Evolutionary conservation across 2,329 filamentous ascomycete species (phyloP), one percentile per base, ranked within the genome.

Genomic region (Pseudogymnoascus sp.): DNA sequence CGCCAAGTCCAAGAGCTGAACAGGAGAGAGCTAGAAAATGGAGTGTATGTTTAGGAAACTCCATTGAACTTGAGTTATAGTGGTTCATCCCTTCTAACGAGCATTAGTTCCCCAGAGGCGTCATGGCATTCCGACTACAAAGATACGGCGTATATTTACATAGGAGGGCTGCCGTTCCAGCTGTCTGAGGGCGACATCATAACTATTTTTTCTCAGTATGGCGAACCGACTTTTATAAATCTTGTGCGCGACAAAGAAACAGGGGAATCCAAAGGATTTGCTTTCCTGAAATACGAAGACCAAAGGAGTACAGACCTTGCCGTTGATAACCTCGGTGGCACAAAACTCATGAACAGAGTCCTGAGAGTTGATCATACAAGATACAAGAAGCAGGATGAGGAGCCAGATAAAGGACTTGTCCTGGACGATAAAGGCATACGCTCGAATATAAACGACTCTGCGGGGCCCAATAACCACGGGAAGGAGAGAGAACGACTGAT

Each of bases 121-220:
- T 97, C 93, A 64, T 97, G 93, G 93, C 93, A 97, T 75, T 88
- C 89, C 75, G 96, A 99, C 79, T 99, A 97, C 78, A 90, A 91
- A 78, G 95, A 96, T 78, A 97, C 95, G 1, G 96, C 95, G 65
- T 99, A 93, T 76, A 81, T 99, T 74, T 96, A 97, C 81, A 93
- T 99, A 69, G 96, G 96, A 72, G 93, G 93, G 28, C 83, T 99
- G 11, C 91, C 93, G 3, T 96, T 90, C 77, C 91, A 96, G 72
- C 83, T 99, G 42, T 92, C 91, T 59, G 95, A 99, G 79, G 96
- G 96, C 76, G 95, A 99, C 76, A 84, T 99, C 66, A 86, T 97
- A 69, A 93, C 93, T 10, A 96, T 99, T 65, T 99, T 97, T 80
- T 96, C 92, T 5, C 95, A 99, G 75, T 99, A 89, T 73, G 95